Conservation (phyloP, 805 yeast genomes). For the Zygoascus bituminiphila region DNA sequence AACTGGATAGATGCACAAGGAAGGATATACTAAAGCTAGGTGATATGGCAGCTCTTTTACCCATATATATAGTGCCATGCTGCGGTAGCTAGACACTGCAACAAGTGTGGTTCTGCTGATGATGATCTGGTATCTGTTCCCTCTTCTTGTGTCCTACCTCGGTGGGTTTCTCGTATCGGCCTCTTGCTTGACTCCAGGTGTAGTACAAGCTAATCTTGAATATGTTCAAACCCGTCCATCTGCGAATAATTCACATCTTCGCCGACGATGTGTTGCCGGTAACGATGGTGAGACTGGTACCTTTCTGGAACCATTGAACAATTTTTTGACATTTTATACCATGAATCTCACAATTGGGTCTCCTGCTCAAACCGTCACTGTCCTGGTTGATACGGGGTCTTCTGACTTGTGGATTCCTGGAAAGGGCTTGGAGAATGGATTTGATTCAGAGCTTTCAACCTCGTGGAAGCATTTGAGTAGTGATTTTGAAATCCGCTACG, state of each 20-base stretch:
- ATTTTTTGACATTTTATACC: slow-evolving; percentile 27
- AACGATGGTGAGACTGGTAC: neutral
- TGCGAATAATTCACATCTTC: neutral
- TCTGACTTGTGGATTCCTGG: slow-evolving; percentile 53
- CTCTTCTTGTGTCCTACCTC: no score
- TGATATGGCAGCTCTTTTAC: no score
- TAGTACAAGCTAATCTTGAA: slow-evolving; percentile 8
- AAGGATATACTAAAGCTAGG: no score
- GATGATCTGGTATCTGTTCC: no score
- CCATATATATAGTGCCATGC: no score
- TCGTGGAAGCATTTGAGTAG: slow-evolving; percentile 12
- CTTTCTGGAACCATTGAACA: slow-evolving; percentile 18
- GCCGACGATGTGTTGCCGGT: neutral
- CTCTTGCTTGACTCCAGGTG: no score
- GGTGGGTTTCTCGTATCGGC: no score
- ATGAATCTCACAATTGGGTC: slow-evolving; percentile 42
- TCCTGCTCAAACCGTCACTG: slow-evolving; percentile 42
- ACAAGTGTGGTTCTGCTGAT: no score
- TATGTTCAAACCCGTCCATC: slow-evolving; percentile 10
- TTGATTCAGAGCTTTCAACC: slow-evolving; percentile 7
- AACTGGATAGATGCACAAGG: no score
- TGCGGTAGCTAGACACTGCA: no score
- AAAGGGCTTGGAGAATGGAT: slow-evolving; percentile 17
- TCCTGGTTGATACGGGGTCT: slow-evolving; percentile 62
- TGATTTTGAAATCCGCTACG: slow-evolving; percentile 25